Conservation (phyloP, 164 flowering plant species). For the Vitis labrusca region DNA sequence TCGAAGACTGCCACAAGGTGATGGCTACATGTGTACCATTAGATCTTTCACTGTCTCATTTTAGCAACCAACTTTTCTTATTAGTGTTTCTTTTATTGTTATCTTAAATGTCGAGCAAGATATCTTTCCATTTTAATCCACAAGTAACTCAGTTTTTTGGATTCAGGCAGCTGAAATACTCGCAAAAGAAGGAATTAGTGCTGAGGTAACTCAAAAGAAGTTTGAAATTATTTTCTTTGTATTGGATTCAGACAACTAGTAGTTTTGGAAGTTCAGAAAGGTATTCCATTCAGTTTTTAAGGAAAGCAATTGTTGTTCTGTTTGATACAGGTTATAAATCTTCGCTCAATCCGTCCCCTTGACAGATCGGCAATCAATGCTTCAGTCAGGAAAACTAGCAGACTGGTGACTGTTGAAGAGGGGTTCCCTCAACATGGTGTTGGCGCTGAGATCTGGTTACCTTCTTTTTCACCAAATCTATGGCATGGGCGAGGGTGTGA, state of each 20-base stretch:
- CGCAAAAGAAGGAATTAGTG: slow-evolving; percentile 86
- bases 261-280: too few relatives aligned
- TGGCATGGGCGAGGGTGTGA: too few relatives aligned
- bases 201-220: slow-evolving; percentile 63
- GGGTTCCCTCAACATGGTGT: slow-evolving; percentile 98
- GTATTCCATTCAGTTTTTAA: too few relatives aligned
- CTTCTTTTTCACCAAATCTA: background rate
- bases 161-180: slow-evolving; percentile 93
- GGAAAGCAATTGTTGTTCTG: background rate
- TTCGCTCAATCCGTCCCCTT: slow-evolving; percentile 90
- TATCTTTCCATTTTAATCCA: slow-evolving; percentile 1
- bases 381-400: slow-evolving; percentile 89
- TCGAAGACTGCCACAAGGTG: too few relatives aligned
- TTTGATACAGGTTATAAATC: slow-evolving; percentile 70
- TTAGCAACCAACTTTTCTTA: too few relatives aligned
- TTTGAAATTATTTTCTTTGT: background rate
- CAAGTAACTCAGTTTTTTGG: background rate
- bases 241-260: too few relatives aligned
- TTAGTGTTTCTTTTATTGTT: background rate
- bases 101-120: background rate
- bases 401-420: slow-evolving; percentile 92
- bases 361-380: slow-evolving; percentile 83
- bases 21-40: too few relatives aligned
- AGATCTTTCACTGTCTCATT: too few relatives aligned
- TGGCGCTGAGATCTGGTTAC: slow-evolving; percentile 93